Evolutionary conservation across 2,329 filamentous ascomycete genomes (phyloP).

Genomic region (Macrophomina pseudophaseolina): DNA sequence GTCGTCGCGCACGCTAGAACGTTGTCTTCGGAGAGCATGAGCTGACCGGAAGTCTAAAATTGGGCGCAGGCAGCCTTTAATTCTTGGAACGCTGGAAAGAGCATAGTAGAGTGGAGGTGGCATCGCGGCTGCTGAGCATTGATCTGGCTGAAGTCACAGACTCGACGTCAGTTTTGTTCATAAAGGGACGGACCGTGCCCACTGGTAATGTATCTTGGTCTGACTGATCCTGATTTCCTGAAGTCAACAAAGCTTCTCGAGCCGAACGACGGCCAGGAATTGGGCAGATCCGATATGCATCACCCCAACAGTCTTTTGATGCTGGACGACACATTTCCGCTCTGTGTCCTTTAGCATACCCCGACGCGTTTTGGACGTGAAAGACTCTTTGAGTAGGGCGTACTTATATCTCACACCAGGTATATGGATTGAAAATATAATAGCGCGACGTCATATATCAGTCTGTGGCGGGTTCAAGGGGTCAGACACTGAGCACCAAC

Average conservation of each 20-base stretch:
- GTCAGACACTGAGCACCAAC: no score
- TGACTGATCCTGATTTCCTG: background rate
- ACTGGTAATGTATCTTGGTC: background rate
- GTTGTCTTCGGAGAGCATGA: no score
- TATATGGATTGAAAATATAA: conserved; percentile 36
- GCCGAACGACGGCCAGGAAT: conserved; percentile 45
- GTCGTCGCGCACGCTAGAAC: background rate
- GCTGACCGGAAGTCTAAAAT: no score
- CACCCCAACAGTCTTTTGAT: conserved; percentile 45
- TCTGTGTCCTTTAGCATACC: conserved; percentile 36
- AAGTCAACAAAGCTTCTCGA: background rate
- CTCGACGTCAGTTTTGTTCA: background rate
- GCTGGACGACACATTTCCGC: conserved; percentile 43
- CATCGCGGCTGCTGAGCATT: no score
- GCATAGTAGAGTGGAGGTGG: no score
- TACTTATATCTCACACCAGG: conserved; percentile 51
- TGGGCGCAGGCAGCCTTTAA: no score
- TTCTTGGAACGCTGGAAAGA: no score
- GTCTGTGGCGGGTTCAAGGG: background rate
- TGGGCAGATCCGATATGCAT: conserved; percentile 43
- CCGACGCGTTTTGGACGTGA: conserved; percentile 35
- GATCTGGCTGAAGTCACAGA: background rate
- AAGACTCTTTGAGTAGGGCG: conserved; percentile 52
- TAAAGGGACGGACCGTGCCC: background rate
- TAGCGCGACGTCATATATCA: background rate